These are phyloP conservation scores for Boletales sp. DNA, from an alignment of 768 basidiomycete species.

Conservation along the genomic window DNA sequence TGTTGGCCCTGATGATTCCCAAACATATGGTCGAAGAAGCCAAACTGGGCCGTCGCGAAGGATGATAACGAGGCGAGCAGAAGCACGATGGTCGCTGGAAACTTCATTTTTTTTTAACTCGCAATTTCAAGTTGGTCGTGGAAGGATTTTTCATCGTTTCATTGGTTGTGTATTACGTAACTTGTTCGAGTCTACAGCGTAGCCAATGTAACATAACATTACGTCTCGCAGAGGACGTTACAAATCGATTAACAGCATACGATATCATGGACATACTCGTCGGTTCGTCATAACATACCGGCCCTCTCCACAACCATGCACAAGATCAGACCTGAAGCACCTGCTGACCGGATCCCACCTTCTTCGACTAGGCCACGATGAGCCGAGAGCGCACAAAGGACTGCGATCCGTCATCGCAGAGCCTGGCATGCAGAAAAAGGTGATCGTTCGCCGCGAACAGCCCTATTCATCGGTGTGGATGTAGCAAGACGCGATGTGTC, in stretches of 20 bases:
- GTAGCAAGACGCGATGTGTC: slow-evolving; percentile 3
- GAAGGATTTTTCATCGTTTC: background rate
- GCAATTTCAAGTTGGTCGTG: background rate
- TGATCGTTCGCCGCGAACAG: slow-evolving; percentile 11
- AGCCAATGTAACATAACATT: slow-evolving; percentile 26
- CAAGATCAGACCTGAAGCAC: background rate
- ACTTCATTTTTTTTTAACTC: slow-evolving; percentile 16
- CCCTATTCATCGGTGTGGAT: slow-evolving; percentile 7
- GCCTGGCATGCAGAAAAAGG: slow-evolving; percentile 13
- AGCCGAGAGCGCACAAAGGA: no score
- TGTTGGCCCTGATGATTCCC: slow-evolving; percentile 47
- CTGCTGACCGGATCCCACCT: background rate
- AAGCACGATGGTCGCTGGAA: slow-evolving; percentile 1
- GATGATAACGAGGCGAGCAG: slow-evolving; percentile 25
- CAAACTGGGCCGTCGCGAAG: slow-evolving; percentile 60
- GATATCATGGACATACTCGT: slow-evolving; percentile 26
- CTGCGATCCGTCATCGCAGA: slow-evolving; percentile 14
- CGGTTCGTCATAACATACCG: slow-evolving; percentile 9
- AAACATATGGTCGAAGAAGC: slow-evolving; percentile 79
- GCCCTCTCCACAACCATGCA: slow-evolving; percentile 3
- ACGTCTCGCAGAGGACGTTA: slow-evolving; percentile 24
- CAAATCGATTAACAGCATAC: slow-evolving; percentile 31
- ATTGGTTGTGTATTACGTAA: background rate
- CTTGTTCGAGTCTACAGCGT: background rate
- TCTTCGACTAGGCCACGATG: no score